A percentile compares a stretch with the other conserved stretches of the same genome.
These are phyloP conservation scores for Stramenopiles sp. DNA, from an alignment of 352 stramenopile genomes.

Conservation along the genomic window DNA sequence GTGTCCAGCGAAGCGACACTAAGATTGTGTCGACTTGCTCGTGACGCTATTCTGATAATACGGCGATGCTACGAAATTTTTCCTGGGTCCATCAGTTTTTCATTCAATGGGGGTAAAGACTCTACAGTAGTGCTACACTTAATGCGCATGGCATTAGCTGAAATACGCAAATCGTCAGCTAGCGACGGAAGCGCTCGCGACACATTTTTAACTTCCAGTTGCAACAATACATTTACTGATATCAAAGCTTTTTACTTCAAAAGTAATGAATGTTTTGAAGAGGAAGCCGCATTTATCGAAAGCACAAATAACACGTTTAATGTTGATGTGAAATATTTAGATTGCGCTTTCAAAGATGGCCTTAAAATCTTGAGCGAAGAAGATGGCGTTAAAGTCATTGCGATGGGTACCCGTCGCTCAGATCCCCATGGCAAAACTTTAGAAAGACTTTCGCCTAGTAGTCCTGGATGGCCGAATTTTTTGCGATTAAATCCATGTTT, in stretches of 20 bases:
- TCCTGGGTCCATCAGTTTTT: constrained; percentile 29
- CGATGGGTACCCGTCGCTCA: constrained; percentile 61
- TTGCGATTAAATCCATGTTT: constrained; percentile 94
- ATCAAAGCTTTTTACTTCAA: constrained; percentile 86
- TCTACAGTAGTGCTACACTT: constrained; percentile 68
- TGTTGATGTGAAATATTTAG: constrained; percentile 19
- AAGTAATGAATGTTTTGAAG: constrained; percentile 74
- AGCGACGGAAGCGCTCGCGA: neutral
- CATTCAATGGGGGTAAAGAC: constrained; percentile 78
- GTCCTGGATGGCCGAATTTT: constrained; percentile 75
- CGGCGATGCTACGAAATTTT: neutral
- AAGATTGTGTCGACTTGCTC: neutral
- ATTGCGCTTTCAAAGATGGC: constrained; percentile 63
- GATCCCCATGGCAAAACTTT: constrained; percentile 75
- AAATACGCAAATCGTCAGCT: constrained; percentile 39
- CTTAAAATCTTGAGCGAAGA: constrained; percentile 64
- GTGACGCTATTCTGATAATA: neutral
- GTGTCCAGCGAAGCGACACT: neutral
- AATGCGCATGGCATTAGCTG: constrained; percentile 47
- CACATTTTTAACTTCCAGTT: neutral
- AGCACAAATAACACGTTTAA: constrained; percentile 35
- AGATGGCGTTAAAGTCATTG: constrained; percentile 54
- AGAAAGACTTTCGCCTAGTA: constrained; percentile 56
- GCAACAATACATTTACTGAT: neutral
- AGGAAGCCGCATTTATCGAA: constrained; percentile 66